phyloP scores from a whole-genome alignment of 2,329 filamentous ascomycete species.

The Neobulgaria alba region DNA sequence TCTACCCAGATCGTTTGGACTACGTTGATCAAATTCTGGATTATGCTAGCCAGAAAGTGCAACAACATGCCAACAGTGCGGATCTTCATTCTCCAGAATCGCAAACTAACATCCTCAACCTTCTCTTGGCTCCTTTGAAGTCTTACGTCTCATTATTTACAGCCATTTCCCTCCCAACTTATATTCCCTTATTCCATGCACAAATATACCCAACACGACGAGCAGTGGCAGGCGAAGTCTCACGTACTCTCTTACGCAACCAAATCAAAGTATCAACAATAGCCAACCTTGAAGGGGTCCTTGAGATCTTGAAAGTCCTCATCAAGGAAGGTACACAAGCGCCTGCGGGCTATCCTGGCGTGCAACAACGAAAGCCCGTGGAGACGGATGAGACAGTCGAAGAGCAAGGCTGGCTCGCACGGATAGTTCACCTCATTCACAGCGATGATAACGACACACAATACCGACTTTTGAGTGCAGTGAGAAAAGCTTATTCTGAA shows the following conservation, averaged over 20 bases:
- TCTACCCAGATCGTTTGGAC: constrained; percentile 86
- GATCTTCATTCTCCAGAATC: constrained; percentile 82
- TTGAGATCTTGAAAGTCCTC: constrained; percentile 81
- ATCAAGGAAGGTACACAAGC: constrained; percentile 88
- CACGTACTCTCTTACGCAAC: constrained; percentile 72
- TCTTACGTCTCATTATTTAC: constrained; percentile 93
- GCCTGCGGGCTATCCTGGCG: constrained; percentile 75
- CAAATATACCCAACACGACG: constrained; percentile 90
- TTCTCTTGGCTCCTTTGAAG: constrained; percentile 84
- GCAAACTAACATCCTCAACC: constrained; percentile 79
- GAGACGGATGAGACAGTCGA: constrained; percentile 98
- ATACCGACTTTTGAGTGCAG: constrained; percentile 84
- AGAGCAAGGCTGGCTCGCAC: constrained; percentile 93
- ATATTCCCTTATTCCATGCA: constrained; percentile 79
- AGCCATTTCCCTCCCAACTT: constrained; percentile 85
- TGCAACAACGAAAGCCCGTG: constrained; percentile 63
- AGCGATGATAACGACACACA: constrained; percentile 85
- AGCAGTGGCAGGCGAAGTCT: constrained; percentile 83
- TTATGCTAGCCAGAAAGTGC: constrained; percentile 79
- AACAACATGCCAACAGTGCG: constrained; percentile 87
- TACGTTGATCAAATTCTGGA: constrained; percentile 92
- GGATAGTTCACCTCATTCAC: constrained; percentile 81
- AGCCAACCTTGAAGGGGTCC: constrained; percentile 76
- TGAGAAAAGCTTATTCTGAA: constrained; percentile 77
- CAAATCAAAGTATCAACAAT: constrained; percentile 70